phyloP scores from a whole-genome alignment of 106 monocot genomes.

The Dendrobium officinale region DNA sequence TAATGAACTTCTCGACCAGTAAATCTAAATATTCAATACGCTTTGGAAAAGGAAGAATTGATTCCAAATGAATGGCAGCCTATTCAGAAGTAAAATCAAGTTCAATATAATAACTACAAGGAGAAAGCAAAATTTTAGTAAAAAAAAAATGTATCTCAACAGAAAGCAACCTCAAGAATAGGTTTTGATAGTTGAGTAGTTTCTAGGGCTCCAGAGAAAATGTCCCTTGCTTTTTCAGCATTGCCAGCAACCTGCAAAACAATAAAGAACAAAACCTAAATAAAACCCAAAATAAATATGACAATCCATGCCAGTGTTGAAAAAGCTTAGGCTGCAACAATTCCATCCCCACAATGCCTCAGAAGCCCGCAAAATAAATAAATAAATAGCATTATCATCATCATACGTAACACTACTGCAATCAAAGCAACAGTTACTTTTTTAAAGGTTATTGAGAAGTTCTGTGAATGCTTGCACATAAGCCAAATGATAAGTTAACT shows the following conservation, averaged over 20 bases:
- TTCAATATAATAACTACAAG: neutral
- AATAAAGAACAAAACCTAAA: neutral
- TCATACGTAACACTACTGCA: neutral
- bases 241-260: conserved; percentile 55
- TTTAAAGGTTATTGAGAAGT: too few species aligned
- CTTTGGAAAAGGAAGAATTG: conserved; percentile 64
- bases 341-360: neutral
- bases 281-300: neutral
- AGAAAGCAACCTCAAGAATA: conserved; percentile 68
- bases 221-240: conserved; percentile 73
- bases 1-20: conserved; percentile 81
- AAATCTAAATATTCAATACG: conserved; percentile 74
- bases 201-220: conserved; percentile 43
- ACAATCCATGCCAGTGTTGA: neutral
- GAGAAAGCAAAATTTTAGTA: neutral
- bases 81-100: conserved; percentile 22
- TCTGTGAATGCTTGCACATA: too few species aligned
- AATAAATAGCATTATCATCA: neutral
- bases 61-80: conserved; percentile 84
- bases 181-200: conserved; percentile 49
- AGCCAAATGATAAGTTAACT: too few species aligned
- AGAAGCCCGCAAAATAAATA: neutral
- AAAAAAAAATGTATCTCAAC: neutral
- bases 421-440: too few species aligned
- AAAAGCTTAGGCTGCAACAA: neutral